These are phyloP conservation scores for Sordariomycetes sp. DNA, from an alignment of 2,329 filamentous ascomycete species.

Conservation along the genomic window DNA sequence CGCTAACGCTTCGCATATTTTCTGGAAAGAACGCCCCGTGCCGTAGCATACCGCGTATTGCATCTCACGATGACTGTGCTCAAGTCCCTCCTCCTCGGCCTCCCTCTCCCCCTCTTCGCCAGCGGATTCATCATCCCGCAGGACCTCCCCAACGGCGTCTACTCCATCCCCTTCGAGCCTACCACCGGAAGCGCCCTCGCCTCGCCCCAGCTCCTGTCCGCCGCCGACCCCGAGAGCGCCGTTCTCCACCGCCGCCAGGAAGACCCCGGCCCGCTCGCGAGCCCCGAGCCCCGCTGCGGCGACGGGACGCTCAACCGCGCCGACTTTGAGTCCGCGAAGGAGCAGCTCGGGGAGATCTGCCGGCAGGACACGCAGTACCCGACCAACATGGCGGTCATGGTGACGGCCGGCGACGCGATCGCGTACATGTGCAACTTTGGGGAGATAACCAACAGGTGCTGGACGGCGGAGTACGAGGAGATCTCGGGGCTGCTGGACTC, in stretches of 20 bases:
- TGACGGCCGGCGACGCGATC: background rate
- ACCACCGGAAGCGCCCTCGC: too few relatives aligned
- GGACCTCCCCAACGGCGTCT: background rate
- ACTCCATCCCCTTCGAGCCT: background rate
- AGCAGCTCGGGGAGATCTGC: background rate
- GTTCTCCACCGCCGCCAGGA: background rate
- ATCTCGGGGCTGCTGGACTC: background rate
- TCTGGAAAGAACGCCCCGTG: too few relatives aligned
- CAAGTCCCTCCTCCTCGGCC: background rate
- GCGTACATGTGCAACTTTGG: constrained; percentile 3
- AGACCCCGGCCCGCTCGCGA: background rate
- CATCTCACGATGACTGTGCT: background rate
- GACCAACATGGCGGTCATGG: background rate
- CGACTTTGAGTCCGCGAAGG: background rate
- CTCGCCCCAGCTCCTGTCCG: too few relatives aligned
- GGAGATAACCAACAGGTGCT: background rate
- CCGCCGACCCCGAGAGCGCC: too few relatives aligned
- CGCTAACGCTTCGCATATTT: too few relatives aligned
- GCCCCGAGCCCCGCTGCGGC: background rate
- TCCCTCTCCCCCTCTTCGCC: background rate
- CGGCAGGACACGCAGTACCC: background rate
- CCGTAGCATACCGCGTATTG: too few relatives aligned
- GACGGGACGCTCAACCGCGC: background rate
- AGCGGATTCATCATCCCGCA: background rate
- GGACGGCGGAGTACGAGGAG: background rate